Evolutionary conservation across 2,329 filamentous ascomycete genomes (phyloP).

Genomic region (Botrytis fragariae): DNA sequence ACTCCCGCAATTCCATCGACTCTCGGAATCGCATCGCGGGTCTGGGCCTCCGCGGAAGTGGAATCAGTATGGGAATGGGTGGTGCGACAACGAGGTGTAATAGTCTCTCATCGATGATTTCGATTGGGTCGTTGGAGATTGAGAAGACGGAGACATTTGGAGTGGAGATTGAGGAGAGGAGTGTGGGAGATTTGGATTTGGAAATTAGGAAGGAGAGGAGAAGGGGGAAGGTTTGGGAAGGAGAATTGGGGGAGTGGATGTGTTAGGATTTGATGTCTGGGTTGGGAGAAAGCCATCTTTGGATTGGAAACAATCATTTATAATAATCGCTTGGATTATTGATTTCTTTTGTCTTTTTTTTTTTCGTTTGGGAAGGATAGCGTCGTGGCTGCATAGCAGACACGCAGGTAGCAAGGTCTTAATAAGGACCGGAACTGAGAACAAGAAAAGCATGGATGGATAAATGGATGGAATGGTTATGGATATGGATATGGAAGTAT

Average conservation of each 20-base stretch:
- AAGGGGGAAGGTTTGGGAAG: neutral
- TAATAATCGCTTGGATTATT: neutral
- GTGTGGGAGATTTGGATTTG: neutral
- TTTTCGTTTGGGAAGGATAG: neutral
- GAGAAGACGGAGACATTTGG: neutral
- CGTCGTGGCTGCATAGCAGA: too few relatives aligned
- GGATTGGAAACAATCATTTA: neutral
- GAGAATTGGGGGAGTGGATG: neutral
- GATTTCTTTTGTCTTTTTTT: neutral
- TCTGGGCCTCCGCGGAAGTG: neutral
- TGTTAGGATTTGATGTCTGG: neutral
- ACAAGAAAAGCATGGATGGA: neutral
- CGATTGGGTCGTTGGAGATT: neutral
- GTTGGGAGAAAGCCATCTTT: neutral
- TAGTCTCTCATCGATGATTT: neutral
- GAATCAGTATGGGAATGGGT: neutral
- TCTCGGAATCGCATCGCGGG: neutral
- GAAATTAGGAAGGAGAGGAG: neutral
- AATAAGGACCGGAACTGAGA: neutral
- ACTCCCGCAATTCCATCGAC: neutral
- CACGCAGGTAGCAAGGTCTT: neutral
- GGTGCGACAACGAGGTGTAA: neutral
- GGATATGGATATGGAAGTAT: neutral
- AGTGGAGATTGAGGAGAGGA: neutral
- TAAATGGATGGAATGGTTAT: neutral